Evolutionary conservation across 2,329 filamentous ascomycete genomes (phyloP).

Genomic region (Phaeoacremonium minimum): DNA sequence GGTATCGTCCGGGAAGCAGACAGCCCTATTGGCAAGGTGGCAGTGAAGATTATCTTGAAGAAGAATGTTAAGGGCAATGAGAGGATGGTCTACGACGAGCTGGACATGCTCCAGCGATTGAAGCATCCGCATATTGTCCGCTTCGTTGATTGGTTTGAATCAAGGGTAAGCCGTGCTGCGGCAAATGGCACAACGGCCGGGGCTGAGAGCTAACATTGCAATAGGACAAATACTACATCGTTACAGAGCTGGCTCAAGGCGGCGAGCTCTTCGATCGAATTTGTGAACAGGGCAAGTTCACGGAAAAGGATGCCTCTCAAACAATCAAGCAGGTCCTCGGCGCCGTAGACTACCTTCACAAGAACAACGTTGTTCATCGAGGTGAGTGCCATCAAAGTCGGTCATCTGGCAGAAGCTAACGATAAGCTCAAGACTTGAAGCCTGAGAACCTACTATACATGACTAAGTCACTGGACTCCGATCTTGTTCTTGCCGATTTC

Average conservation of each 20-base stretch:
- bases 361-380: conserved; percentile 93
- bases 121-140: conserved; percentile 94
- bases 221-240: conserved; percentile 99
- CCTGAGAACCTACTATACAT: conserved; percentile 96
- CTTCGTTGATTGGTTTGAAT: conserved; percentile 99
- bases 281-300: conserved; percentile 96
- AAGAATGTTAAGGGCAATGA: conserved; percentile 99
- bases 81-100: conserved; percentile 97
- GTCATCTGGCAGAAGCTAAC: conserved; percentile 1
- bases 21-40: conserved; percentile 76
- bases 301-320: conserved; percentile 93
- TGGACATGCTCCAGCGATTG: conserved; percentile 86
- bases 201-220: conserved; percentile 7
- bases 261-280: conserved; percentile 98
- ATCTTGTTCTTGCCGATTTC: conserved; percentile 92
- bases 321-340: conserved; percentile 92
- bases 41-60: conserved; percentile 98
- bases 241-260: conserved; percentile 91
- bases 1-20: conserved; percentile 97
- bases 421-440: conserved; percentile 71
- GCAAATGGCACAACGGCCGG: neutral
- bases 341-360: conserved; percentile 90
- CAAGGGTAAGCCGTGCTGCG: conserved; percentile 60
- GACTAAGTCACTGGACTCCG: conserved; percentile 70
- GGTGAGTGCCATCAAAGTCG: conserved; percentile 46